Evolutionary conservation across 805 yeast genomes (phyloP), one percentile per base, ranked within the genome.

Genomic region (Kuraishia borneana): DNA sequence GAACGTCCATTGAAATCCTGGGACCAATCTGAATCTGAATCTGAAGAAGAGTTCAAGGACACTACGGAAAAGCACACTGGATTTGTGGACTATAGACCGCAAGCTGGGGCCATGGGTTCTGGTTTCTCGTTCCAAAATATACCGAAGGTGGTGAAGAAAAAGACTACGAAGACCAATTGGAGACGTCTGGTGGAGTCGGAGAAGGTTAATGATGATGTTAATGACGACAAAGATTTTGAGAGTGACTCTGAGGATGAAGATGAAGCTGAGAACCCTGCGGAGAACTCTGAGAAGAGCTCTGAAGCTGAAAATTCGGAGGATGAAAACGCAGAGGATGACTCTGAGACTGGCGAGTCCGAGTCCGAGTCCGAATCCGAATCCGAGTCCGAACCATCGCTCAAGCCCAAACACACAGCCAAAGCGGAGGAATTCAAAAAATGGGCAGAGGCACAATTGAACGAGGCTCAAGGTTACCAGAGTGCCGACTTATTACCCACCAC

Each of bases 341-440:
- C n/a, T n/a, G n/a, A n/a, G n/a, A n/a, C n/a, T n/a, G n/a, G n/a
- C n/a, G n/a, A n/a, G n/a, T n/a, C n/a, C n/a, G 53, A 45, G 2
- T 49, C 43, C 3, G 58, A 52, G 5, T 52, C 42, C 2, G 60
- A 51, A 1, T 42, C 37, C n/a, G 39, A 38, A 26, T 58, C 45
- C 10, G 56, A 51, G 4, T 55, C 48, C 3, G 58, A 56, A 5
- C 51, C 2, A 41, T 45, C 13, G 45, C 43, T 23, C 39, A 69
- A 61, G 45, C 68, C 68, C 27, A 58, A 61, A 25, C 76, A 65
- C 41, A 51, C 57, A 27, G 51, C 64, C 21, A 60, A 58, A 30
- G 89, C 84, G 1, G 63, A 65, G 25, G 70, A 75, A 13, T 92
- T 92, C 63, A 83, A 83, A 55, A 70, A 71, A 14, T 92, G 98